Evolutionary conservation across 495 filamentous ascomycete genomes (phyloP).

Genomic region (Neurospora discreta): DNA sequence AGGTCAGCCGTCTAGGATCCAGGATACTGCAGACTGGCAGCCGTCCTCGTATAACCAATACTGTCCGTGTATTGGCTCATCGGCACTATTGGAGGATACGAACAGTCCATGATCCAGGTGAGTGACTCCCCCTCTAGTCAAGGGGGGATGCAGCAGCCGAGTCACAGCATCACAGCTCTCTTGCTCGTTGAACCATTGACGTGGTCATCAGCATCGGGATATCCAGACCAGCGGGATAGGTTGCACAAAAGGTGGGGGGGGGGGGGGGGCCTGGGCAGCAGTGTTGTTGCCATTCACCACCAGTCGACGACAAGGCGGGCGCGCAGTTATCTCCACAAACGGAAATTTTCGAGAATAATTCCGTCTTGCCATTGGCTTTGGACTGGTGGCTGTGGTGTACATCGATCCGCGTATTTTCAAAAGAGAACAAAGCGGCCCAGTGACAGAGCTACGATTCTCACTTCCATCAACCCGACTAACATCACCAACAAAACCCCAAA

Average conservation of each 20-base stretch:
- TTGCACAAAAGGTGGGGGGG: background rate
- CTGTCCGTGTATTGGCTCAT: background rate
- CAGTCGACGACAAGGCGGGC: background rate
- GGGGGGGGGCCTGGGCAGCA: background rate
- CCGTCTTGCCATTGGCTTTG: conserved; percentile 14
- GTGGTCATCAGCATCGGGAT: background rate
- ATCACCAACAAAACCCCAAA: background rate
- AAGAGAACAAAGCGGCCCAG: background rate
- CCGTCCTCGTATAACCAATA: background rate
- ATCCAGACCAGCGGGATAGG: background rate
- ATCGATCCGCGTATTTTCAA: background rate
- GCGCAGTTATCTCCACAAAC: conserved; percentile 7
- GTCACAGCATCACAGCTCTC: background rate
- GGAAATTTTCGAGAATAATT: conserved; percentile 11
- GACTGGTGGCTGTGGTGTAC: background rate
- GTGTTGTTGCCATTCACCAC: background rate
- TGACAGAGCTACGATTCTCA: background rate
- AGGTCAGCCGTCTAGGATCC: background rate
- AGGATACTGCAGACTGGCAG: background rate
- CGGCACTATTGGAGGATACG: background rate
- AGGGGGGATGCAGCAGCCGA: background rate
- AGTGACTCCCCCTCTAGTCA: background rate
- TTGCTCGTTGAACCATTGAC: background rate
- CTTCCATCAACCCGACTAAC: background rate
- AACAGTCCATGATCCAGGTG: background rate